Evolutionary conservation across 768 basidiomycete species (phyloP).

Genomic region (Candolleomyces aberdarensis): DNA sequence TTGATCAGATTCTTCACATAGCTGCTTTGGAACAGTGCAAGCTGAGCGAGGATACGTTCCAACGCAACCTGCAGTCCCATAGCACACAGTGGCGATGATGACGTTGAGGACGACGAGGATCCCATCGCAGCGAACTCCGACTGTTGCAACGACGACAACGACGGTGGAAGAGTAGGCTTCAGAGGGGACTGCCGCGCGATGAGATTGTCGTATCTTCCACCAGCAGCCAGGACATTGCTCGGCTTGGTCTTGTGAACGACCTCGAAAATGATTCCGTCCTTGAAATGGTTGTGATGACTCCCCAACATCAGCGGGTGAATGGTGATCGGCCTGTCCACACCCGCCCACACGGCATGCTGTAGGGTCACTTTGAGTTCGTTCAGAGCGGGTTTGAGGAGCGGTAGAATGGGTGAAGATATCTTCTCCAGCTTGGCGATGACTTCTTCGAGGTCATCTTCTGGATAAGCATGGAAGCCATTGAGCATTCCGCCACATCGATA

Average conservation of each 20-base stretch:
- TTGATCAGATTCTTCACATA: conserved; percentile 70
- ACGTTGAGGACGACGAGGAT: conserved; percentile 23
- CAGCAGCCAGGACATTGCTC: conserved; percentile 72
- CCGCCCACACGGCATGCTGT: conserved; percentile 55
- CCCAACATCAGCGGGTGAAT: conserved; percentile 77
- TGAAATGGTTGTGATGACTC: conserved; percentile 61
- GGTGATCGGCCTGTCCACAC: conserved; percentile 58
- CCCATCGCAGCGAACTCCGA: not conserved
- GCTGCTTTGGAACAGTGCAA: conserved; percentile 68
- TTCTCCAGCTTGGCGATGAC: conserved; percentile 57
- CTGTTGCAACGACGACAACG: not conserved
- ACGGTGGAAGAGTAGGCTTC: conserved; percentile 22
- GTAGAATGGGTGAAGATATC: conserved; percentile 49
- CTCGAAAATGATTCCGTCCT: conserved; percentile 73
- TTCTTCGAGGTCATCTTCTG: conserved; percentile 63
- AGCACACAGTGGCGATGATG: conserved; percentile 53
- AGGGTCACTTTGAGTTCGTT: conserved; percentile 65
- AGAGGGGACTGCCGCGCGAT: conserved; percentile 58
- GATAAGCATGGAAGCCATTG: not conserved
- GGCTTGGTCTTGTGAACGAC: conserved; percentile 65
- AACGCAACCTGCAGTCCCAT: conserved; percentile 74
- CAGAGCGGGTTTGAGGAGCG: conserved; percentile 46
- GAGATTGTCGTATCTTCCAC: conserved; percentile 79
- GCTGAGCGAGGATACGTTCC: conserved; percentile 68
- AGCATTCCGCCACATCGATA: not conserved